Conservation (phyloP, 331 rosid species). For the Stylosanthes scabra region DNA sequence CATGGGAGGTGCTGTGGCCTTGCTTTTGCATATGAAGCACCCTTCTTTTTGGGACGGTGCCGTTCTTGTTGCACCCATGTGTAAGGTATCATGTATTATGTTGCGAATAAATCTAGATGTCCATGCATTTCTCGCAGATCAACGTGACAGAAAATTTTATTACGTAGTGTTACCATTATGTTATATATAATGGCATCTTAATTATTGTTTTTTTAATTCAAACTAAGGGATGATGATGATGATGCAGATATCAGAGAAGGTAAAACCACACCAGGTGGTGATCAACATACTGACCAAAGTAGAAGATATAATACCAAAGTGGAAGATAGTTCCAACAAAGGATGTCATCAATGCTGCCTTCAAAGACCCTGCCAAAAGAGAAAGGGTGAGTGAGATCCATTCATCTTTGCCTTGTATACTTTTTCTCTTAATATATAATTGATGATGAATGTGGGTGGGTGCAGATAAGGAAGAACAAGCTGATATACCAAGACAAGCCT, state of each 20-base stretch:
- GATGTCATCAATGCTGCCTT: conserved; percentile 83
- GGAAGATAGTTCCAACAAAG: conserved; percentile 95
- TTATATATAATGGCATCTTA: no score
- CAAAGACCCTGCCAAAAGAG: conserved; percentile 86
- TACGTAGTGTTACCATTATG: no score
- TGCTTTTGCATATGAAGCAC: conserved; percentile 69
- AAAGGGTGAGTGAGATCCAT: conserved; percentile 73
- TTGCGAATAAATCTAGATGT: no score
- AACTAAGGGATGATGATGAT: no score
- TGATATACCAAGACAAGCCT: conserved; percentile 83
- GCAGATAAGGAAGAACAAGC: conserved; percentile 74
- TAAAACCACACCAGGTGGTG: conserved; percentile 89
- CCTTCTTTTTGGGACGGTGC: conserved; percentile 82
- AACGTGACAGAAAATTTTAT: no score
- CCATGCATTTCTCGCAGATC: no score
- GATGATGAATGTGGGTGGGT: background rate
- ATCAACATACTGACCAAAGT: conserved; percentile 69
- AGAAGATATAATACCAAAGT: conserved; percentile 80
- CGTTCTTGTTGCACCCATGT: conserved; percentile 88
- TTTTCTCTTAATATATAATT: no score
- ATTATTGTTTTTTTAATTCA: no score
- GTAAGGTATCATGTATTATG: no score
- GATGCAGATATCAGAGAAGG: conserved; percentile 97
- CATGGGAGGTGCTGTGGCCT: conserved; percentile 90
- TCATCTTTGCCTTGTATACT: no score